Conservation (phyloP, 768 basidiomycete genomes). For the Lentinula edodes region DNA sequence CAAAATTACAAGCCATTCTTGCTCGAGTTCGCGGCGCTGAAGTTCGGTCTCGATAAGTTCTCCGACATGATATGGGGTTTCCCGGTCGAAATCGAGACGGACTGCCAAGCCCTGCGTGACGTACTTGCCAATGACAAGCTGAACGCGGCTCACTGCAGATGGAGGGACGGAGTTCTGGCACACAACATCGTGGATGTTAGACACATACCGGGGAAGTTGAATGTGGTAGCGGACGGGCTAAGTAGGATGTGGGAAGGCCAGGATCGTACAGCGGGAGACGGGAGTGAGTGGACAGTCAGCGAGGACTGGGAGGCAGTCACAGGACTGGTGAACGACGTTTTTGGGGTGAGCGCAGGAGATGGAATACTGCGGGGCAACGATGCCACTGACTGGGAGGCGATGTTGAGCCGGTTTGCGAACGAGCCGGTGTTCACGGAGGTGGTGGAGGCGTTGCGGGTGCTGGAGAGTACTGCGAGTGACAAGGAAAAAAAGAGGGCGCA, state of each 20-base stretch:
- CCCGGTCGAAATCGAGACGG: too few relatives aligned
- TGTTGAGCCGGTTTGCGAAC: neutral
- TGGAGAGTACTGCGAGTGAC: neutral
- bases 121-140: constrained; percentile 14
- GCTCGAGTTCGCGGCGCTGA: too few relatives aligned
- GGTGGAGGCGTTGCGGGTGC: neutral
- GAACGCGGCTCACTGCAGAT: constrained; percentile 21
- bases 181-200: constrained; percentile 14
- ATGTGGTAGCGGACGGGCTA: constrained; percentile 24
- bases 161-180: constrained; percentile 22
- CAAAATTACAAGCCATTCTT: too few relatives aligned
- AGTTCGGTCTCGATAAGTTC: too few relatives aligned
- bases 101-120: too few relatives aligned
- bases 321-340: neutral
- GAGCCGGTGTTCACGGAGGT: constrained; percentile 3
- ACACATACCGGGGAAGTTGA: constrained; percentile 18
- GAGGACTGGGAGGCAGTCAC: too few relatives aligned
- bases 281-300: too few relatives aligned
- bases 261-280: too few relatives aligned
- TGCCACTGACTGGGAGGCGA: neutral
- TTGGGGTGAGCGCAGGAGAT: neutral
- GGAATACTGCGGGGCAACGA: neutral
- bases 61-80: constrained; percentile 17
- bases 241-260: constrained; percentile 13
- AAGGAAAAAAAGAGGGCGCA: constrained; percentile 8